These are phyloP conservation scores for Vigna angularis DNA, from an alignment of 306 rosid species.

Conservation along the genomic window DNA sequence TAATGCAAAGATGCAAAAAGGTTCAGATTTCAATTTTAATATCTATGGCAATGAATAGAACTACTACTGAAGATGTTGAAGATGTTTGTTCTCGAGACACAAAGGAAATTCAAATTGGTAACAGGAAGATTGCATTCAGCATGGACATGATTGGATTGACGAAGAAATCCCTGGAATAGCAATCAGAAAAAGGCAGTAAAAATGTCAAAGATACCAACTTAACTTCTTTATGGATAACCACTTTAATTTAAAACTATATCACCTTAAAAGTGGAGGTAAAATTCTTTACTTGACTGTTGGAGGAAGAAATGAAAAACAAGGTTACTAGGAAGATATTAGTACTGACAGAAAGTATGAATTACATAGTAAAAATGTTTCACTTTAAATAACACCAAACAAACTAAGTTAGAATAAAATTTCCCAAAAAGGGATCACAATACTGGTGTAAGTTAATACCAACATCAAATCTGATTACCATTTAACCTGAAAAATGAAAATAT, in stretches of 20 bases:
- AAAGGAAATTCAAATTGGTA: not conserved
- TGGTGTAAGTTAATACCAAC: not conserved
- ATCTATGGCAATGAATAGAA: not conserved
- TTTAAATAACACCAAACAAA: not conserved
- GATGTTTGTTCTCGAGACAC: conserved; percentile 7
- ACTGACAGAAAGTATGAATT: not conserved
- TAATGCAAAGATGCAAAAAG: conserved; percentile 11
- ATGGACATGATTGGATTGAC: conserved; percentile 19
- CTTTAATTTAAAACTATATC: not conserved
- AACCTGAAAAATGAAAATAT: not conserved
- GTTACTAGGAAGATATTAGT: not conserved
- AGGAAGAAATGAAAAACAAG: not conserved
- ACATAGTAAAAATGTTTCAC: not conserved
- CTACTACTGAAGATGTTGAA: not conserved
- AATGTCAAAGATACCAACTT: not conserved
- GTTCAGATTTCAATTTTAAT: conserved; percentile 11
- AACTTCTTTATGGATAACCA: not conserved
- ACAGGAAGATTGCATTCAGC: conserved; percentile 25
- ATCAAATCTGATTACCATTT: not conserved
- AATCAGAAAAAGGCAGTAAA: not conserved
- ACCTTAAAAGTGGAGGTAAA: not conserved
- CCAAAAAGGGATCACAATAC: not conserved
- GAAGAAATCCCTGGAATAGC: not conserved
- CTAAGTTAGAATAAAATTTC: not conserved
- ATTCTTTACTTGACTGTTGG: not conserved